phyloP scores from a whole-genome alignment of 129 eudicot species.

The Dittrichia graveolens region DNA sequence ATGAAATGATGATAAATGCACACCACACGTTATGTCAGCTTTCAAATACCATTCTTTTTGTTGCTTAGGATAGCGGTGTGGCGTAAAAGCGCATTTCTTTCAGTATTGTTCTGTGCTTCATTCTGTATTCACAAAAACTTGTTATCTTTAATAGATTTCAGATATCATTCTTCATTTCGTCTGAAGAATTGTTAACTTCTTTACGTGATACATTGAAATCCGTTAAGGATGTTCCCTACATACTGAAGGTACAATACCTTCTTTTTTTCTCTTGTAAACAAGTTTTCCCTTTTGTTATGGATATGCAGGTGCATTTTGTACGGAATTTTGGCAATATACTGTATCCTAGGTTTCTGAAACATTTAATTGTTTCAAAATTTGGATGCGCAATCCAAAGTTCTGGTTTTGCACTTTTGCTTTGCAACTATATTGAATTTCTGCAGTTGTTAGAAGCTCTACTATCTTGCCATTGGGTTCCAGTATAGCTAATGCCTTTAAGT shows the following conservation, averaged over 20 bases:
- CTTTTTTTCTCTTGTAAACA: slow-evolving; percentile 19
- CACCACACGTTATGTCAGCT: background rate
- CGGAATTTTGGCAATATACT: slow-evolving; percentile 3
- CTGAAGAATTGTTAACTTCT: slow-evolving; percentile 75
- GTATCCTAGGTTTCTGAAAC: background rate
- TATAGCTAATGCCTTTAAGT: background rate
- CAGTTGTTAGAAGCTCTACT: background rate
- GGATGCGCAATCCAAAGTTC: background rate
- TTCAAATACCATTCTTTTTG: background rate
- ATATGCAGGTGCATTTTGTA: slow-evolving; percentile 2
- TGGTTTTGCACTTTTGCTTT: slow-evolving; percentile 27
- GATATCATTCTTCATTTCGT: slow-evolving; percentile 79
- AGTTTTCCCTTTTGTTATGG: background rate
- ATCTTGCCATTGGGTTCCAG: slow-evolving; percentile 1
- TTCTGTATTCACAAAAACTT: background rate
- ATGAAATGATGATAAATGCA: background rate
- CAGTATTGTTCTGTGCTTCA: background rate
- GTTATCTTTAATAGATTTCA: slow-evolving; percentile 42
- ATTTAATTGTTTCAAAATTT: background rate
- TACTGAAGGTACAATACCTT: slow-evolving; percentile 66
- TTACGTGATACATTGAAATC: slow-evolving; percentile 88
- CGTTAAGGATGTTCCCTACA: slow-evolving; percentile 87
- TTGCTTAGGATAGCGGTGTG: background rate
- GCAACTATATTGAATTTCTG: slow-evolving; percentile 10
- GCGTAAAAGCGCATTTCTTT: background rate